These are phyloP conservation scores for Solanum pimpinellifolium DNA, from an alignment of 257 asterid species.

Conservation along the genomic window DNA sequence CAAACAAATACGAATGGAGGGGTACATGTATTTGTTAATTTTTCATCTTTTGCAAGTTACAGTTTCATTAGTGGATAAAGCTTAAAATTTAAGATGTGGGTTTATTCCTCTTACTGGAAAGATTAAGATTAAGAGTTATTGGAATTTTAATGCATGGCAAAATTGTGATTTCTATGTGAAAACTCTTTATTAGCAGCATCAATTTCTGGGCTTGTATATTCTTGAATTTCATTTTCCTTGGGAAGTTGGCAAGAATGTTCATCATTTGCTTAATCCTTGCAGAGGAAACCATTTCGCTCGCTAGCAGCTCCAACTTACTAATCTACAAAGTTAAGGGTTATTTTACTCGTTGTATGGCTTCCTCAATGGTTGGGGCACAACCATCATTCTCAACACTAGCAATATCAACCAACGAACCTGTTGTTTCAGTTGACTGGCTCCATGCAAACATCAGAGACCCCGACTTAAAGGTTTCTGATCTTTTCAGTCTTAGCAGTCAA, in stretches of 20 bases:
- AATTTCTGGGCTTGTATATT: neutral
- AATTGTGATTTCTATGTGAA: neutral
- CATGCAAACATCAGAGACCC: conserved; percentile 77
- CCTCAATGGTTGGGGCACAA: conserved; percentile 46
- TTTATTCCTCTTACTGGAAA: neutral
- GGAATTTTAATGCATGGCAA: neutral
- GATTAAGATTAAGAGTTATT: neutral
- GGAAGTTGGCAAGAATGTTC: neutral
- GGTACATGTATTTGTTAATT: neutral
- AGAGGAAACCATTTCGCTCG: conserved; percentile 28
- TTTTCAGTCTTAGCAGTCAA: neutral
- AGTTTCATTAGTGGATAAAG: neutral
- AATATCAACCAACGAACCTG: conserved; percentile 54
- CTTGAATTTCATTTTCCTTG: neutral
- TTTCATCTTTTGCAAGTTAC: neutral
- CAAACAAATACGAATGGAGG: neutral
- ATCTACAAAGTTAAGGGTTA: conserved; percentile 19
- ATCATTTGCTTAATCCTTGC: conserved; percentile 4
- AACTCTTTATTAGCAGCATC: neutral
- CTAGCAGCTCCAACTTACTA: conserved; percentile 19
- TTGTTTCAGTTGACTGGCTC: conserved; percentile 97
- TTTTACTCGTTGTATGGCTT: conserved; percentile 39
- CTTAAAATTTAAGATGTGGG: neutral
- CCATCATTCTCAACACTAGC: conserved; percentile 49
- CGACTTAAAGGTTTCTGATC: conserved; percentile 56